Conservation (phyloP, 176 grass and related monocot species). For the Echinochloa phyllopogon region DNA sequence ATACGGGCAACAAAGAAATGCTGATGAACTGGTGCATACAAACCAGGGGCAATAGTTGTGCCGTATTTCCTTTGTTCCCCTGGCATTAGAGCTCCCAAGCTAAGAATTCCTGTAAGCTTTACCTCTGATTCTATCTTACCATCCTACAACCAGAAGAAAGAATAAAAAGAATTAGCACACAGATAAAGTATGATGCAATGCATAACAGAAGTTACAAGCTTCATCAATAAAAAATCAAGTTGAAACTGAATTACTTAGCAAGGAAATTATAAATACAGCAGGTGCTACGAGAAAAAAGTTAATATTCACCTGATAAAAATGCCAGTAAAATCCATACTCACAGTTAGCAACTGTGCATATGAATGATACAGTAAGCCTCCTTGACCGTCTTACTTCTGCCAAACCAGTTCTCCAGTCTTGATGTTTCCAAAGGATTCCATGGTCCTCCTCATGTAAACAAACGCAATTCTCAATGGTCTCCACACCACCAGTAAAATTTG, state of each 20-base stretch:
- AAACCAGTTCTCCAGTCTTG: conserved; percentile 98
- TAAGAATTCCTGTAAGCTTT: conserved; percentile 96
- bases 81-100: conserved; percentile 92
- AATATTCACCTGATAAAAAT: conserved; percentile 86
- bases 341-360: conserved; percentile 98
- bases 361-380: conserved; percentile 93
- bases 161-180: neutral
- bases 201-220: neutral
- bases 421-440: conserved; percentile 98
- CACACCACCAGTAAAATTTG: conserved; percentile 88
- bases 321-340: conserved; percentile 98
- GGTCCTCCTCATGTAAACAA: conserved; percentile 96
- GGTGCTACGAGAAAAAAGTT: neutral
- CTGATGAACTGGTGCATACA: conserved; percentile 98
- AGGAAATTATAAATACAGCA: neutral
- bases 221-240: neutral
- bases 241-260: neutral
- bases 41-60: conserved; percentile 91
- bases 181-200: neutral
- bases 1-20: conserved; percentile 99
- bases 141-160: conserved; percentile 62
- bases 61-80: conserved; percentile 94
- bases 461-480: conserved; percentile 99
- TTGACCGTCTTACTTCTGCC: conserved; percentile 91
- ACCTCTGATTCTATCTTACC: conserved; percentile 98